These are phyloP conservation scores for Schwanniomyces etchellsii DNA, from an alignment of 1,139 yeast species.

Conservation along the genomic window DNA sequence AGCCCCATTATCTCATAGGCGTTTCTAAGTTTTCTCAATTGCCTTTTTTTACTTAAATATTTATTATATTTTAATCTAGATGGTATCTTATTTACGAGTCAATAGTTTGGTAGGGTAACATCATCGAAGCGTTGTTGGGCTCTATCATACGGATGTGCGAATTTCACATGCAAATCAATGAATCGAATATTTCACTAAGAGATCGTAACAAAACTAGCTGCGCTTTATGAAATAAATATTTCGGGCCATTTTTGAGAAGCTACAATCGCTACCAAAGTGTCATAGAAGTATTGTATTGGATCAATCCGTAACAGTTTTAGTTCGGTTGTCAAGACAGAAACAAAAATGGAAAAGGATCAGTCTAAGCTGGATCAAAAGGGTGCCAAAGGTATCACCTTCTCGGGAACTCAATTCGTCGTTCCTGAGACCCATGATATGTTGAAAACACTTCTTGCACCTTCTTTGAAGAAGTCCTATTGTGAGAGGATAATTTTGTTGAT, in stretches of 20 bases:
- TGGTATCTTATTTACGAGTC: too few species aligned
- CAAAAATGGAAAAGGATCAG: conserved; percentile 2
- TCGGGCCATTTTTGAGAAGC: too few species aligned
- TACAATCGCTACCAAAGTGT: too few species aligned
- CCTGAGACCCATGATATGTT: conserved; percentile 89
- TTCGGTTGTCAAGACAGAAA: too few species aligned
- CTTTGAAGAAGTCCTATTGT: conserved; percentile 60
- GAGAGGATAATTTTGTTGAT: conserved; percentile 56
- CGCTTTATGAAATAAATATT: too few species aligned
- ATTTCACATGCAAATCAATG: conserved; percentile 5
- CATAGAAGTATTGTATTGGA: too few species aligned
- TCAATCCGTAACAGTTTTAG: too few species aligned
- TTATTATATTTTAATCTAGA: conserved; percentile 1
- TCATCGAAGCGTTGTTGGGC: too few species aligned
- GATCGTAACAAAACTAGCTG: too few species aligned
- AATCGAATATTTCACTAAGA: too few species aligned
- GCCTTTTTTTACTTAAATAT: conserved; percentile 3
- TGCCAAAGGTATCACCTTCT: conserved; percentile 43
- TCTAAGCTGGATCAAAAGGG: conserved; percentile 11
- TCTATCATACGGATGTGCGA: too few species aligned
- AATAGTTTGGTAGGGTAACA: too few species aligned
- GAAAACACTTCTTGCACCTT: conserved; percentile 74
- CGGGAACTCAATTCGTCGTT: conserved; percentile 51
- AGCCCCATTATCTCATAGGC: conserved; percentile 24
- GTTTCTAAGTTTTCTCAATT: conserved; percentile 10